Evolutionary conservation across 306 rosid species (phyloP), one percentile per base, ranked within the genome.

Genomic region (Pyrus pyrifolia): DNA sequence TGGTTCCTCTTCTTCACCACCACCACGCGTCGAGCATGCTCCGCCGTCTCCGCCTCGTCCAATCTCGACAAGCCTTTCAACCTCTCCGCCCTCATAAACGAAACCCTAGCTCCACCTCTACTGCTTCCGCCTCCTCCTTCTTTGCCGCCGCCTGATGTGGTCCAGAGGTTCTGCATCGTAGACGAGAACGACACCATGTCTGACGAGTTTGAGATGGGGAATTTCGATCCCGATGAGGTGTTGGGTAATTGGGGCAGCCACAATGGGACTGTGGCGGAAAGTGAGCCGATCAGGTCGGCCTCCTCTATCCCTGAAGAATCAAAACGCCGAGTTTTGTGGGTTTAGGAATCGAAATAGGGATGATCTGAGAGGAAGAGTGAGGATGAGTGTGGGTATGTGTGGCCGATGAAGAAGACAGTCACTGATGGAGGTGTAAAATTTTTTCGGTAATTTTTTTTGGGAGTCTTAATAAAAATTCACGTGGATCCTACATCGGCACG

Each of bases 111-210:
- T 70, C 18, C 22, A 23, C 65, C 79, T 78, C 23, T 68, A 2
- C 73, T 78, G 1, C 72, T 81, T 13, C 3, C 51, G 35, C 35
- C 1, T 31, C 6, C 35, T 31, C 73, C 84, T 10, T 74, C 84
- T 0, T 55, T 75, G 0, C 76, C 84, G 0, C 75, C 83, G 57
- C 17, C 86, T 45, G 55, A 3, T 14, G 58, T 80, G 22, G 30
- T 88, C 22, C 76, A 71, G 86, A 82, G 87, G 78, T 86, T 86
- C 71, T 96, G 95, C 79, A 85, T 94, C 73, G 88, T 90, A 55
- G 83, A 82, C 44, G 92, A 92, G 83, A 89, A 92, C 69, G 98
- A 93, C 44, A 91, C 95, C 46, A 91, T 91, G 97, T 76, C 96
- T 6, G 91, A 87, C 18, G 88, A 90, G 21, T 95, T 95, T 72